These are phyloP conservation scores for Ceratobasidium sp. DNA, from an alignment of 1,284 basidiomycete species.

Conservation along the genomic window DNA sequence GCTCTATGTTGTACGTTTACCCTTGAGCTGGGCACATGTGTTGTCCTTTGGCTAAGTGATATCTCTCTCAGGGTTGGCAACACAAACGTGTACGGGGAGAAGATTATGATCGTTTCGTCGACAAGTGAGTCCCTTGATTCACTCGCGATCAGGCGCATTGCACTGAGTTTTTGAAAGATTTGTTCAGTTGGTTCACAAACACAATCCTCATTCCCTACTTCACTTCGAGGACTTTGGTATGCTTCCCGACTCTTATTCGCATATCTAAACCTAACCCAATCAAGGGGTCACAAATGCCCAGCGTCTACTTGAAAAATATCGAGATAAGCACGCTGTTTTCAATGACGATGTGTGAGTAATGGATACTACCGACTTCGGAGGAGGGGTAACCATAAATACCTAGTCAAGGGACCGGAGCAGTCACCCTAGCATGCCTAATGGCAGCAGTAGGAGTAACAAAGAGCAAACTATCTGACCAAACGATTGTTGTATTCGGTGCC, in stretches of 20 bases:
- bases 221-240: constrained; percentile 77
- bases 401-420: constrained; percentile 85
- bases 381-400: no score
- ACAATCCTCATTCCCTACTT: constrained; percentile 59
- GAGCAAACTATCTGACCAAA: constrained; percentile 70
- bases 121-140: constrained; percentile 57
- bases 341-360: constrained; percentile 74
- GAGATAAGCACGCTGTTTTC: constrained; percentile 70
- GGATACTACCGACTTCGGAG: no score
- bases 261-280: constrained; percentile 1
- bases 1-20: constrained; percentile 66
- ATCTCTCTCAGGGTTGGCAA: constrained; percentile 62
- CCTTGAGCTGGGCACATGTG: background rate
- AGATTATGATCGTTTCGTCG: constrained; percentile 70
- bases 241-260: background rate
- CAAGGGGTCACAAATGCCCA: constrained; percentile 70
- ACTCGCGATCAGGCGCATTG: background rate
- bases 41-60: background rate
- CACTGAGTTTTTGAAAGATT: constrained; percentile 49
- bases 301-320: constrained; percentile 70
- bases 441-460: constrained; percentile 77
- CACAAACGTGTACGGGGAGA: constrained; percentile 67
- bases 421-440: constrained; percentile 78
- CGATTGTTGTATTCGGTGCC: constrained; percentile 78
- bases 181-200: constrained; percentile 56